Evolutionary conservation across 108 stramenopile genomes (phyloP), one percentile per base, ranked within the genome.

Genomic region (Nitzschia sp.): DNA sequence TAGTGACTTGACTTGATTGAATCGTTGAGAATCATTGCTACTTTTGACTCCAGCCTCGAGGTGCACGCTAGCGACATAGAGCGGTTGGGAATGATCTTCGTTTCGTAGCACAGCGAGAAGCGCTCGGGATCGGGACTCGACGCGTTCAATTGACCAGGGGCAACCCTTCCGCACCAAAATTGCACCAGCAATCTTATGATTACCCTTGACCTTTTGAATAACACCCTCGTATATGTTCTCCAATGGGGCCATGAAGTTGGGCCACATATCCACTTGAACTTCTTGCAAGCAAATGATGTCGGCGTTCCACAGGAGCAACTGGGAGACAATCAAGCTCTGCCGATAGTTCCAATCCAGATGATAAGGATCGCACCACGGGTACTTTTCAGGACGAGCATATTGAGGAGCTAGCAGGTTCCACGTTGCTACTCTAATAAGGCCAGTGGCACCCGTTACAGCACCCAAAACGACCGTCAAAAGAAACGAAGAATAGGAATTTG

Each of bases 231-330:
- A 76, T 1, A 26, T 59, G 13, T 38, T n/a, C 1, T 46, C 27
- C 3, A 79, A 34, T 26, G 18, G 27, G 5, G 33, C 45, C 31
- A 45, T 26, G 32, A 84, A 49, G 3, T 64, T 71, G 17, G 61
- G 48, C 56, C 65, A 84, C 13, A 71, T 4, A 55, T 72, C 70
- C 1, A 82, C 68, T 59, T 84, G 75, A 21, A 82, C 83, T 77
- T 87, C 86, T 80, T 87, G 86, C 19, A 87, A 56, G 67, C 86
- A 87, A 19, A 87, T 54, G 48, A 87, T 54, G 32, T 84, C 81
- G 11, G 81, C 46, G 30, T 74, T 51, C n/a, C 21, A 25, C 28
- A 68, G 31, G 1, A 62, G 46, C 23, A 84, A 19, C 15, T 54
- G 42, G n/a, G 59, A 35, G 0, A 71, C 61, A 35, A 84, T 84